Base-by-base conservation (phyloP, 148 eudicot species). In the Bassia scoparia region DNA sequence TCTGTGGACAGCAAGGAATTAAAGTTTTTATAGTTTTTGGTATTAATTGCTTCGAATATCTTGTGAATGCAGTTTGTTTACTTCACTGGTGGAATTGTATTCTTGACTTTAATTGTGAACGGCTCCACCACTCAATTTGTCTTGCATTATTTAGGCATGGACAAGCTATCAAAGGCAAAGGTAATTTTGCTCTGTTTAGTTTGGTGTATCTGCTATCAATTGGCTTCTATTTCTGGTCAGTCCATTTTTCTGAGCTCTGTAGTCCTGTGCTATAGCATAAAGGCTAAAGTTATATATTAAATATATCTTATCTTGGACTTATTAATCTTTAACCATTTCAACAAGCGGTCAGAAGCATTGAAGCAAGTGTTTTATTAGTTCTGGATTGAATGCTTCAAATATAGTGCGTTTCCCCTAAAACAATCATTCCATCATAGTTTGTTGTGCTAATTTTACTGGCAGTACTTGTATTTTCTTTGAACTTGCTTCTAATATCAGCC, bases 91-190 rank as follows among this genome's bases (percentile, higher is more conserved):
- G 98, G 98, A 69, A 87, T 91, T 61, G 98, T 94, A 68, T 87
- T 91, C 73, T 85, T 94, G 31, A 91, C 98, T 18, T 86, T 94
- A 55, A 86, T 89, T 49, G 72, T 94, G 74, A 94, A 94, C 73
- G 98, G 98, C 72, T 94, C 97, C 67, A 91, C 97, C 71, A 87
- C 96, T 58, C 98, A 94, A 76, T 94, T 91, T 79, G 63, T 89
- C 63, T 83, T 94, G 49, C 90, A 71, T 66, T 49, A 80, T 64
- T 76, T 94, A 62, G 77, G 83, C 48, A 83, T 94, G 96, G 90
- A 87, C 66, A 88, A 81, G 80, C 74, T 94, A 64, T 89, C 98
- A 50, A 74, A 83, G 38, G 85, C 91, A 13, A 91, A 94, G 90
- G 98, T 89, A 83, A 73, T 50, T 48, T 70, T 38, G 46, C 37